A percentile compares a stretch with the other conserved stretches of the same genome.
phyloP scores from a whole-genome alignment of 306 rosid species.

The Vachellia pachyceras region DNA sequence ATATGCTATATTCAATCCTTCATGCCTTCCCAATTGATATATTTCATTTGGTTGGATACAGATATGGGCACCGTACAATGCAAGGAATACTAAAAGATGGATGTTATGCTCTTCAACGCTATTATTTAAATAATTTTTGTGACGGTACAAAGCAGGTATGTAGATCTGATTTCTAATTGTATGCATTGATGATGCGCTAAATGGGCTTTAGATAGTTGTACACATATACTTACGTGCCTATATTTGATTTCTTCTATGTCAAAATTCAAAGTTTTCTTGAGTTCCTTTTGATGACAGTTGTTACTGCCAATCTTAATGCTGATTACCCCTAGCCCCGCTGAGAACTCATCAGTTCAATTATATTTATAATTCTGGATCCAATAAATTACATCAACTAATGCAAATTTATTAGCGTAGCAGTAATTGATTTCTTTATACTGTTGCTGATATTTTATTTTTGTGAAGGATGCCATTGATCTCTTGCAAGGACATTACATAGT shows the following conservation, averaged over 20 bases:
- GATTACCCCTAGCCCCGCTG: background rate
- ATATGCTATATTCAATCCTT: too few species aligned
- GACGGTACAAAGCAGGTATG: constrained; percentile 88
- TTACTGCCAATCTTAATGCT: background rate
- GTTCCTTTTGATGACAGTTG: constrained; percentile 15
- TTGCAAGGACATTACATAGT: constrained; percentile 88
- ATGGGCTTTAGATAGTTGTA: background rate
- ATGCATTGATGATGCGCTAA: constrained; percentile 12
- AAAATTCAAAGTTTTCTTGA: constrained; percentile 19
- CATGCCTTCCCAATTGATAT: too few species aligned
- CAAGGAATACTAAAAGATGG: constrained; percentile 75
- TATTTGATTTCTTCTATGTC: constrained; percentile 29
- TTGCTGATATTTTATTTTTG: constrained; percentile 32
- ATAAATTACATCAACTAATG: background rate
- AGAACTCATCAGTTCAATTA: background rate
- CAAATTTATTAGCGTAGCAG: constrained; percentile 9
- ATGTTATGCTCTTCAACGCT: constrained; percentile 67
- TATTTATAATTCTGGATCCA: background rate
- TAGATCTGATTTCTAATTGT: constrained; percentile 31
- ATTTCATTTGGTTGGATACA: constrained; percentile 45
- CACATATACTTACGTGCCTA: background rate
- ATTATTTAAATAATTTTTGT: constrained; percentile 73
- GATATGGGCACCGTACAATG: constrained; percentile 77
- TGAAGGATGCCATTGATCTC: constrained; percentile 89
- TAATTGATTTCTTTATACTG: background rate